These are phyloP conservation scores for Lasiodiplodia sp. DNA, from an alignment of 2,329 filamentous ascomycete species.

Conservation along the genomic window DNA sequence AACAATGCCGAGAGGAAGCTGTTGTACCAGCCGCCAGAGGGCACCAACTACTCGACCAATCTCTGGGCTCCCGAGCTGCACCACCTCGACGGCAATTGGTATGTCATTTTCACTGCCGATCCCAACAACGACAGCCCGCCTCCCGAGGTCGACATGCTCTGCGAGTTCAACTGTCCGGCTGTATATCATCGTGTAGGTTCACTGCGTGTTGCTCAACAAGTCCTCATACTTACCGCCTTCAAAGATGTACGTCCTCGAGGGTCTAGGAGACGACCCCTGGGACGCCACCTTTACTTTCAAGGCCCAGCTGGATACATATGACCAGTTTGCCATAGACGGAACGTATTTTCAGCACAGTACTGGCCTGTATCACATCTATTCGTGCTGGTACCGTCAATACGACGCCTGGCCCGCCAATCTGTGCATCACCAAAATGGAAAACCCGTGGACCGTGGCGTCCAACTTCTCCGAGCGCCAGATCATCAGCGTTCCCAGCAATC, in stretches of 20 bases:
- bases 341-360: constrained; percentile 57
- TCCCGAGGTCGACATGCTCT: constrained; percentile 57
- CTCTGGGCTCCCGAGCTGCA: constrained; percentile 62
- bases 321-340: constrained; percentile 63
- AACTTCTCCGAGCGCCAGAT: constrained; percentile 56
- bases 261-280: constrained; percentile 54
- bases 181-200: constrained; percentile 56
- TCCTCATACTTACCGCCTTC: constrained; percentile 42
- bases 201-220: not conserved
- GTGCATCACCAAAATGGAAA: constrained; percentile 58
- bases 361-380: constrained; percentile 49
- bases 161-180: constrained; percentile 57
- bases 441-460: constrained; percentile 57
- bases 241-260: constrained; percentile 57
- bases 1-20: constrained; percentile 52
- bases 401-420: constrained; percentile 60
- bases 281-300: constrained; percentile 54
- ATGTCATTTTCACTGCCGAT: constrained; percentile 62
- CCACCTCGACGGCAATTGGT: constrained; percentile 56
- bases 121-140: constrained; percentile 55
- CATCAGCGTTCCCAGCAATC: constrained; percentile 55
- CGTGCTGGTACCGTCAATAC: constrained; percentile 53
- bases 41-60: constrained; percentile 55
- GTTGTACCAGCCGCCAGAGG: constrained; percentile 51
- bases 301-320: constrained; percentile 56